Evolutionary conservation across 345 rosid species (phyloP), one percentile per base, ranked within the genome.

Genomic region (Anastatica hierochuntica): DNA sequence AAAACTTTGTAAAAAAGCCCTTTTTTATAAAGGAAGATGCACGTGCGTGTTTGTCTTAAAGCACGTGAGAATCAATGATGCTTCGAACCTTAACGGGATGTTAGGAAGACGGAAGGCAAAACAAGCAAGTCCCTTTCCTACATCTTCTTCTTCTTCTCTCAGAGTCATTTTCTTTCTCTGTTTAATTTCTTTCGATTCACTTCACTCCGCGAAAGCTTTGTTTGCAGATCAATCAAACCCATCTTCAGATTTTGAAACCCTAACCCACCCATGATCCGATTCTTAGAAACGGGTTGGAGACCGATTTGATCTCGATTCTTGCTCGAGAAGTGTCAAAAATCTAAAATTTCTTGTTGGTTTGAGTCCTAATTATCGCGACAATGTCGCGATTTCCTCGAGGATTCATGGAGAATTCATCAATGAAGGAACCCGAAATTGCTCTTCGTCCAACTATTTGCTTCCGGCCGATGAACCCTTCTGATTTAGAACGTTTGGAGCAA

Each of bases 391-490:
- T 60, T 8, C 76, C 59, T 29, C 52, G 82, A 69, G 77, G 83
- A 71, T 69, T 74, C 52, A 72, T 43, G 47, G 63, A 59, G 66
- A 52, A 56, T 64, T 57, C 71, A 51, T 56, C 69, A 43, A 84
- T 84, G 90, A 76, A 73, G 60, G 74, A 54, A 45, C 71, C 70
- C 1, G 66, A 74, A 54, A 52, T 53, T 51, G 53, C 77, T 27
- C 67, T 57, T 70, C 75, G 69, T 69, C 79, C 90, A 38, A 73
- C 64, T 45, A 84, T 90, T 46, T 73, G 79, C 77, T 90, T 72
- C 56, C 74, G 97, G 69, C 78, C 86, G 20, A 65, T 84, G 63
- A 74, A 51, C 52, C 88, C 90, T 34, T 83, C 74, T 63, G 97
- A 90, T 76, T 76, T 84, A 70, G 80, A 63, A 56, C 75, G 76